A percentile compares a stretch with the other conserved stretches of the same genome.
phyloP scores from a whole-genome alignment of 495 filamentous ascomycete species.

The Bombardia bombarda region DNA sequence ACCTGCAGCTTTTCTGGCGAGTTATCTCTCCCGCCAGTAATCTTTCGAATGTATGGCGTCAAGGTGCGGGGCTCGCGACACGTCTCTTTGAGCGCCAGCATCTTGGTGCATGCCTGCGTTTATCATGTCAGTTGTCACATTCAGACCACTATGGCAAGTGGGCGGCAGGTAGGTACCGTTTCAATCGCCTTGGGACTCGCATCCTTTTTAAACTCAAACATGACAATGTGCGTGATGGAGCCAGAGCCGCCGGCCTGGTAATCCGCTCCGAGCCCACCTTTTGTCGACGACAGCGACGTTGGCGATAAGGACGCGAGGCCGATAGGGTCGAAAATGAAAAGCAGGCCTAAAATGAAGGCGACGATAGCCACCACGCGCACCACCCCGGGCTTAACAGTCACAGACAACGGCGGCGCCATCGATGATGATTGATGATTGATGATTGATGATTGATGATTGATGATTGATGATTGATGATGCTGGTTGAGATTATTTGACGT shows the following conservation, averaged over 20 bases:
- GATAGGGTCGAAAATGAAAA: slow-evolving; percentile 3
- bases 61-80: slow-evolving; percentile 42
- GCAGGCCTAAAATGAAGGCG: not conserved
- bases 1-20: slow-evolving; percentile 57
- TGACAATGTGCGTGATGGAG: slow-evolving; percentile 1
- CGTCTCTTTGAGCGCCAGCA: slow-evolving; percentile 25
- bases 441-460: too few relatives aligned
- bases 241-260: not conserved
- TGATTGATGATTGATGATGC: too few relatives aligned
- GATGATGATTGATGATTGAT: too few relatives aligned
- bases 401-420: too few relatives aligned
- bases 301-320: not conserved
- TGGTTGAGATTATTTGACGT: too few relatives aligned
- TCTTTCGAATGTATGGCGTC: slow-evolving; percentile 47
- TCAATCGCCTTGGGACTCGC: not conserved
- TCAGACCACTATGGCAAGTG: too few relatives aligned
- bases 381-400: slow-evolving; percentile 1
- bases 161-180: not conserved
- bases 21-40: slow-evolving; percentile 52
- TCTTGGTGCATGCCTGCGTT: slow-evolving; percentile 13
- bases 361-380: not conserved
- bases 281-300: not conserved
- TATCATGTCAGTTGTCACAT: not conserved
- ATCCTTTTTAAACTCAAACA: slow-evolving; percentile 1
- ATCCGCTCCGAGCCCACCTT: not conserved